phyloP scores from a whole-genome alignment of 352 stramenopile genomes.

The Globisporangium lucens region DNA sequence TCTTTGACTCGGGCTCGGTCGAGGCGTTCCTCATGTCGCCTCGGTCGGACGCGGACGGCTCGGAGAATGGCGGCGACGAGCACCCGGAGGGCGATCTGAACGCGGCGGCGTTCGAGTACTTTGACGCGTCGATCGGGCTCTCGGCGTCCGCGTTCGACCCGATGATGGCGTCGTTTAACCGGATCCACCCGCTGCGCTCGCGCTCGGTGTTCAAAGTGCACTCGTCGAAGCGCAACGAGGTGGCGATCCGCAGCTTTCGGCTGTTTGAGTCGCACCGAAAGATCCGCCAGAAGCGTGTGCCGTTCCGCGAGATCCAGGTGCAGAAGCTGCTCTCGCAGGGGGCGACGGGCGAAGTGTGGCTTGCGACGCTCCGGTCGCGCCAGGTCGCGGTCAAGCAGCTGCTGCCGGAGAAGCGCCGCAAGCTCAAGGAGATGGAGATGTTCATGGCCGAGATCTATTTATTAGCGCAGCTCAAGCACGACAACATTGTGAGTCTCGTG shows the following conservation, averaged over 20 bases:
- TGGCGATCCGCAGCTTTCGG: slow-evolving; percentile 57
- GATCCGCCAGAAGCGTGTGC: slow-evolving; percentile 50
- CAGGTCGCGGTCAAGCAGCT: slow-evolving; percentile 73
- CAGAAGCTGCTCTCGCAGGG: slow-evolving; percentile 47
- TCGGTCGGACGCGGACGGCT: slow-evolving; percentile 3
- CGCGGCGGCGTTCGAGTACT: slow-evolving; percentile 48
- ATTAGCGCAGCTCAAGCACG: slow-evolving; percentile 63
- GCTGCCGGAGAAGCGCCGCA: slow-evolving; percentile 40
- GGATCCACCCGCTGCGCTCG: slow-evolving; percentile 27
- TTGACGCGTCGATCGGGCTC: slow-evolving; percentile 54
- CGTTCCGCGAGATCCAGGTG: slow-evolving; percentile 53
- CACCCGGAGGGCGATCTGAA: slow-evolving; percentile 40
- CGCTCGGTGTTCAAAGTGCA: slow-evolving; percentile 9
- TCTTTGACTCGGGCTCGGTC: slow-evolving; percentile 44
- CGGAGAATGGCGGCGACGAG: slow-evolving; percentile 7
- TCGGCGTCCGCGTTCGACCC: slow-evolving; percentile 54
- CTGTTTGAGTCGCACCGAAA: slow-evolving; percentile 62
- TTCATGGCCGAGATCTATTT: slow-evolving; percentile 79
- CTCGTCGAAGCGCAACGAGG: slow-evolving; percentile 38
- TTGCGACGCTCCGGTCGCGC: slow-evolving; percentile 43
- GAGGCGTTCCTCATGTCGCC: slow-evolving; percentile 39
- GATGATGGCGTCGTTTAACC: slow-evolving; percentile 27
- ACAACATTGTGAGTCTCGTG: slow-evolving; percentile 56
- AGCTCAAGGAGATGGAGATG: slow-evolving; percentile 63
- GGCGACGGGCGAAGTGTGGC: slow-evolving; percentile 66